Evolutionary conservation across 805 yeast genomes (phyloP), one percentile per base, ranked within the genome.

Genomic region (Saccharomycopsis sp.): DNA sequence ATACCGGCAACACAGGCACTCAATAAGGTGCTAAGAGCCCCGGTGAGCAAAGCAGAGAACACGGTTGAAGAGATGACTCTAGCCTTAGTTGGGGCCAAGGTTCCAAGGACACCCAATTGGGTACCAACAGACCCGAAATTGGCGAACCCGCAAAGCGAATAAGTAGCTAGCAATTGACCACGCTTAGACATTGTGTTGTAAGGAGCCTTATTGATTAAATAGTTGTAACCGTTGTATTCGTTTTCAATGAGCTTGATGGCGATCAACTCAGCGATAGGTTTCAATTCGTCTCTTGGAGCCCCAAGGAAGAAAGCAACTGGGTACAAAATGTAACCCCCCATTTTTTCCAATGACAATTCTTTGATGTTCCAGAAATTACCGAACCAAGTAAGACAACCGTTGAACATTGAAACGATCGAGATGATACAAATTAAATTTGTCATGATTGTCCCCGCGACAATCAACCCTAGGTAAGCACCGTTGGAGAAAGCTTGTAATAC

Each of bases 1-100:
- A 77, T 77, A 23, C 79, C 81, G 5, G 83, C 81, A 47, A 74
- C 72, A 43, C 75, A 72, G 23, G 81, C 81, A 3, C 79, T 70
- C 2, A 72, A 60, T 47, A 73, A 61, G 13, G 84, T 78, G 19
- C 79, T 63, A 45, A 74, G 62, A 45, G 70, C 68, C 4, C 84
- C 84, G 17, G 73, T 62, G 29, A 73, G 46, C 53, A 78, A 66
- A 3, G 81, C 70, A 32, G 77, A 68, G 27, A 68, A 44, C 43
- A 75, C 70, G 51, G 70, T 56, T 40, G 59, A 47, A 6, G 81
- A 63, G 44, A 77, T 67, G 32, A 72, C 74, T 41, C 64, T 70
- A 31, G 72, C 62, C 52, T 70, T 66, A 34, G 62, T 61, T 35
- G 78, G 77, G 31, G 81, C 77, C 54, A 77, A 60, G 40, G 77